These are phyloP conservation scores for Phytophthora agathidicida DNA, from an alignment of 352 stramenopile genomes.

Conservation along the genomic window DNA sequence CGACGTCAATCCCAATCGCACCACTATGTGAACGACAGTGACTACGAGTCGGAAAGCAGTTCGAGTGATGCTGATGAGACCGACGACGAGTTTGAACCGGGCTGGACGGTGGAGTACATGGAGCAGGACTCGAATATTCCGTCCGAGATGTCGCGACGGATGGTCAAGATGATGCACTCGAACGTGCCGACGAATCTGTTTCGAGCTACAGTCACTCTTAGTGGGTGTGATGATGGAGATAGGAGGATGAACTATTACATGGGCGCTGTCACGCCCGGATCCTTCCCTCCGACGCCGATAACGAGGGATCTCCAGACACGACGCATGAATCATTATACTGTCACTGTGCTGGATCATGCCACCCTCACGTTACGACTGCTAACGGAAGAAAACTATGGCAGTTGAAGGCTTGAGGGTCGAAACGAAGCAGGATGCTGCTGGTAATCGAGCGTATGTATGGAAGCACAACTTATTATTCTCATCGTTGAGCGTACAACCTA, in stretches of 20 bases:
- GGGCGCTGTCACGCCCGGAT: conserved; percentile 68
- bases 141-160: conserved; percentile 64
- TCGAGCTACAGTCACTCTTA: conserved; percentile 63
- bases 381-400: conserved; percentile 44
- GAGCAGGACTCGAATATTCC: conserved; percentile 70
- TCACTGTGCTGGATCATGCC: conserved; percentile 76
- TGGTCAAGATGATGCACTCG: conserved; percentile 86
- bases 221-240: conserved; percentile 20
- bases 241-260: conserved; percentile 42
- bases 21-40: conserved; percentile 11
- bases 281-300: conserved; percentile 84
- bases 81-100: conserved; percentile 52
- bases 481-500: conserved; percentile 11
- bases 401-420: too few species aligned
- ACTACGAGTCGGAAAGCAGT: conserved; percentile 15
- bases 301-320: conserved; percentile 76
- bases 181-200: conserved; percentile 79
- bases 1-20: conserved; percentile 10
- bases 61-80: conserved; percentile 8
- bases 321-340: conserved; percentile 77
- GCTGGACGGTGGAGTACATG: conserved; percentile 85
- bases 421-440: conserved; percentile 12
- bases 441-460: conserved; percentile 27
- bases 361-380: conserved; percentile 70
- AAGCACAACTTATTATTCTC: conserved; percentile 15